These are phyloP conservation scores for Ceratorhiza oryzae-sativae DNA, from an alignment of 1,284 basidiomycete species.

Conservation along the genomic window DNA sequence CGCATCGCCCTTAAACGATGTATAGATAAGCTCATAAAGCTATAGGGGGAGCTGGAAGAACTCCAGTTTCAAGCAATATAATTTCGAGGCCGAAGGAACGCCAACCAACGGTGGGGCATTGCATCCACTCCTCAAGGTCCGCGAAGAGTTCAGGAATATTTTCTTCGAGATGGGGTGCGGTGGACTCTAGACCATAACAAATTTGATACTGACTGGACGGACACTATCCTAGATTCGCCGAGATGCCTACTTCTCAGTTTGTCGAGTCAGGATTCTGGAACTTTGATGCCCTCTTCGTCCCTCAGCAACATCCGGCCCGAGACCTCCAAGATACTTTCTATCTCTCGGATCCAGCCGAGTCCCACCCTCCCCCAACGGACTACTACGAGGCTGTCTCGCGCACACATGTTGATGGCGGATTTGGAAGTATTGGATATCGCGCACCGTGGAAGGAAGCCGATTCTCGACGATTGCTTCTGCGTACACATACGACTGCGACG, in stretches of 20 bases:
- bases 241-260: constrained; percentile 99
- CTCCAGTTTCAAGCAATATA: constrained; percentile 96
- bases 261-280: constrained; percentile 99
- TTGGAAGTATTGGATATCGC: constrained; percentile 95
- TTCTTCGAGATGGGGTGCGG: constrained; percentile 99
- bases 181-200: neutral
- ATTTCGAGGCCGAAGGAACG: constrained; percentile 96
- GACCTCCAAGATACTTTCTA: constrained; percentile 99
- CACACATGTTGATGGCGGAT: constrained; percentile 90
- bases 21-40: neutral
- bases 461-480: constrained; percentile 88
- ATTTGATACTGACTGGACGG: neutral
- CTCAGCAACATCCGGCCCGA: constrained; percentile 98
- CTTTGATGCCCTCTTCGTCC: constrained; percentile 98
- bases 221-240: constrained; percentile 77
- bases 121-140: constrained; percentile 96
- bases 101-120: constrained; percentile 89
- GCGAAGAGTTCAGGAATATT: constrained; percentile 97
- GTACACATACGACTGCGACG: constrained; percentile 97
- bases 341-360: constrained; percentile 87
- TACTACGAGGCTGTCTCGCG: constrained; percentile 91
- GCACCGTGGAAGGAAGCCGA: constrained; percentile 96
- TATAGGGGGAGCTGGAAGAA: constrained; percentile 86
- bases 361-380: constrained; percentile 78
- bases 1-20: constrained; percentile 4